Base-by-base conservation (phyloP, 1,284 basidiomycete genomes). In the Rhodotorula sp. region DNA sequence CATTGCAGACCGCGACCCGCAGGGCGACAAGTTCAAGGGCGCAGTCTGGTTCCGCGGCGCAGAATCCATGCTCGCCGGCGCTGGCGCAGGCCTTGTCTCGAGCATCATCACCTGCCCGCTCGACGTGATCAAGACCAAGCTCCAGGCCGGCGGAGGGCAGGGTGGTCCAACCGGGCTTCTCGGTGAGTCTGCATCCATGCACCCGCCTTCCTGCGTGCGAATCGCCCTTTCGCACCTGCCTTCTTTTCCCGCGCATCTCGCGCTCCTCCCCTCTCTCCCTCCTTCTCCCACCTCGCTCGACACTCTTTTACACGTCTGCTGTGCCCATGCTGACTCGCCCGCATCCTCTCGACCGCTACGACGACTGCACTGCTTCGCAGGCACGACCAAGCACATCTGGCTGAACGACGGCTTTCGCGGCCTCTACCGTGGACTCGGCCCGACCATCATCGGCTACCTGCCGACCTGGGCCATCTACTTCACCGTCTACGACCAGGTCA, bases 391-490 rank as follows among this genome's bases (percentile, higher is more conserved):
- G 79, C 84, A 85, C 53, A 91, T 96, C 78, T 83, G 91, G 78
- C 82, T 83, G 75, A 86, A 90, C 73, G 88, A 91, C 74, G 94
- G 94, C 15, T 78, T 95, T 66, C 87, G 89, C 63, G 94, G 95
- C 22, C 85, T 97, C 73, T 97, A 97, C 83, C 88, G 94, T 55
- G 94, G 95, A 22, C 86, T 97, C 37, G 94, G 94, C 17, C 95
- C 94, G n/a, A 97, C 94, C 22, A 87, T 97, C 70, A 86, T 94
- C 10, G 94, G 94, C 13, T 97, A 97, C 82, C 87, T 97, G 53
- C 94, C 94, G 36, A 97, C 94, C 17, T 97, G 94, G 94, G 94
- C 93, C 37, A 97, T 97, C 78, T 97, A 97, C 82, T 97, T 97
- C 81, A 89, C 92, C n/a, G 92, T 97, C 29, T 97, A 97, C 83